Conservation (phyloP, 2,329 filamentous ascomycete species). For the Trichophyton equinum region DNA sequence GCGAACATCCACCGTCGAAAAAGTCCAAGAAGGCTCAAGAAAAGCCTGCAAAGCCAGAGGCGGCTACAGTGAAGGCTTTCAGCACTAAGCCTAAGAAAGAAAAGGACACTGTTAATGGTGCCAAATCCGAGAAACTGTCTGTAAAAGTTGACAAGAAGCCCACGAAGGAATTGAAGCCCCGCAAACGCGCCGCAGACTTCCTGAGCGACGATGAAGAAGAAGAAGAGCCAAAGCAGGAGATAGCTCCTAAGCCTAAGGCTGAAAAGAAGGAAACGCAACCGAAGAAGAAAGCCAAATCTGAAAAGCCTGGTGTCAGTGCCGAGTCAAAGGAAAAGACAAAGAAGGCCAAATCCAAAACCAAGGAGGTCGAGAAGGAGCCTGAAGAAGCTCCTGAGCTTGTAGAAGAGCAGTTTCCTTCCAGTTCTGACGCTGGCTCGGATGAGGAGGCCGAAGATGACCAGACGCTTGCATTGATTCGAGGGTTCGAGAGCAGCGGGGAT, state of each 20-base stretch:
- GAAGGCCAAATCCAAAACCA: constrained; percentile 10
- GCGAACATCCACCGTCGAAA: constrained; percentile 38
- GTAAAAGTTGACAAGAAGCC: constrained; percentile 25
- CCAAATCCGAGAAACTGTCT: constrained; percentile 13
- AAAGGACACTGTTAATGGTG: constrained; percentile 20
- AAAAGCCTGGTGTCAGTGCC: constrained; percentile 18
- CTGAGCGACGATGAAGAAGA: constrained; percentile 30
- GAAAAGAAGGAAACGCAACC: constrained; percentile 28
- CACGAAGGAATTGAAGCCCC: constrained; percentile 29
- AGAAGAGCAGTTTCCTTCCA: constrained; percentile 14
- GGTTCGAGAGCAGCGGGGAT: constrained; percentile 44
- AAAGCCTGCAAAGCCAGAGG: constrained; percentile 20
- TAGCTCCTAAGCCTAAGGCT: constrained; percentile 33
- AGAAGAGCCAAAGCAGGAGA: constrained; percentile 27
- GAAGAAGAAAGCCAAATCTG: constrained; percentile 33
- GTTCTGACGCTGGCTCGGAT: constrained; percentile 20
- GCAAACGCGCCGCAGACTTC: constrained; percentile 38
- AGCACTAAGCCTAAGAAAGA: constrained; percentile 21
- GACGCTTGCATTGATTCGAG: constrained; percentile 41
- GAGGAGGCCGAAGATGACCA: constrained; percentile 37
- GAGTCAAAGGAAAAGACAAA: constrained; percentile 15
- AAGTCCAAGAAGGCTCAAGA: constrained; percentile 46
- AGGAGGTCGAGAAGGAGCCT: constrained; percentile 18
- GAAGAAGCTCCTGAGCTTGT: constrained; percentile 24
- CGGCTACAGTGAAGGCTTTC: constrained; percentile 19